phyloP scores from a whole-genome alignment of 352 stramenopile genomes.

The Pythium scleroteichum region DNA sequence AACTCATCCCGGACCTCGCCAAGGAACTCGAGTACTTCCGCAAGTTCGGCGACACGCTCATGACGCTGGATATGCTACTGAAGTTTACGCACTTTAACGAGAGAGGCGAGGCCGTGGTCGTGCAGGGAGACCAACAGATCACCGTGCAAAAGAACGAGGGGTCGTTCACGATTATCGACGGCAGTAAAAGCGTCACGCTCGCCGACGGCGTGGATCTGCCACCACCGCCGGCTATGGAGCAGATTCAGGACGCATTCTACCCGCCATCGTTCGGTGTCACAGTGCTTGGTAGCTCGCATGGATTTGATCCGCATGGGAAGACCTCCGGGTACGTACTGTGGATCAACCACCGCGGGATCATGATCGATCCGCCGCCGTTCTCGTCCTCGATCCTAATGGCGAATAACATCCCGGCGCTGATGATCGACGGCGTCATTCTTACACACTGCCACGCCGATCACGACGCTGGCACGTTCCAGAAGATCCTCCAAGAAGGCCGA shows the following conservation, averaged over 20 bases:
- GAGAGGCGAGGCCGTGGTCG: constrained; percentile 53
- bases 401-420: constrained; percentile 88
- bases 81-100: constrained; percentile 88
- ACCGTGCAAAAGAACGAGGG: constrained; percentile 69
- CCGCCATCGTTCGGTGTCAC: constrained; percentile 95
- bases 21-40: constrained; percentile 91
- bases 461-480: constrained; percentile 96
- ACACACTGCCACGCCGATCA: constrained; percentile 97
- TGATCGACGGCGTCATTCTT: constrained; percentile 96
- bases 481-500: constrained; percentile 93
- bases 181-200: constrained; percentile 55
- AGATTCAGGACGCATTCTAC: constrained; percentile 82
- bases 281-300: constrained; percentile 94
- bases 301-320: constrained; percentile 93
- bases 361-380: constrained; percentile 96
- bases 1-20: constrained; percentile 68
- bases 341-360: constrained; percentile 96
- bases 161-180: constrained; percentile 64
- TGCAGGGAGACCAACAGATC: constrained; percentile 64
- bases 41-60: constrained; percentile 88
- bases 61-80: constrained; percentile 88
- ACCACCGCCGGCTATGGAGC: constrained; percentile 38
- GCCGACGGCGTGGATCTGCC: constrained; percentile 57
- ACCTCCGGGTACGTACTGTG: constrained; percentile 96
- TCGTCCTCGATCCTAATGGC: constrained; percentile 83